Percentiles rank a stretch among this genome's conserved stretches.
phyloP scores from a whole-genome alignment of 768 basidiomycete species.

The Gloeopeniophorella convolvens region DNA sequence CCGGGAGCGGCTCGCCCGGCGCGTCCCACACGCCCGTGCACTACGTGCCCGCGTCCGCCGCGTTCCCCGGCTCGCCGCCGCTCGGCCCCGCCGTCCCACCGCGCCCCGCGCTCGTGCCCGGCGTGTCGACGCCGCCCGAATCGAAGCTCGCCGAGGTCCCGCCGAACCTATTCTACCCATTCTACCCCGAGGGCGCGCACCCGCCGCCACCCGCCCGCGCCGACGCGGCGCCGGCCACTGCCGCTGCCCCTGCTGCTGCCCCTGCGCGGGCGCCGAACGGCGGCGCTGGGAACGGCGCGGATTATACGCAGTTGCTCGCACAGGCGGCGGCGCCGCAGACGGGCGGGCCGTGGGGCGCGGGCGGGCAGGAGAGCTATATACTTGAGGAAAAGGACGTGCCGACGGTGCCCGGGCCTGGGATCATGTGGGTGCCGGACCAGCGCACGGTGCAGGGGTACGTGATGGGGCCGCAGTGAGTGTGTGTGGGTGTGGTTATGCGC shows the following conservation, averaged over 20 bases:
- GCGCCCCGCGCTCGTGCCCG: slow-evolving; percentile 2
- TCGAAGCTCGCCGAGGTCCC: slow-evolving; percentile 58
- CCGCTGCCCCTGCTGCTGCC: background rate
- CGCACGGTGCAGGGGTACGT: slow-evolving; percentile 10
- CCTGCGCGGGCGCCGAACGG: background rate
- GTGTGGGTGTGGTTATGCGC: no score
- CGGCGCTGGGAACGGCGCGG: slow-evolving; percentile 19
- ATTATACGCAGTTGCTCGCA: slow-evolving; percentile 50
- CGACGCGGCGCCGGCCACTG: slow-evolving; percentile 10
- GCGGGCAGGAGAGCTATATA: slow-evolving; percentile 58
- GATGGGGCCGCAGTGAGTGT: slow-evolving; percentile 8
- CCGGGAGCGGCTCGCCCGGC: slow-evolving; percentile 15
- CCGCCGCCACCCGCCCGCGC: slow-evolving; percentile 19
- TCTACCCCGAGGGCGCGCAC: slow-evolving; percentile 52
- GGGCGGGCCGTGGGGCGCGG: slow-evolving; percentile 47
- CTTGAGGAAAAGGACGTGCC: slow-evolving; percentile 57
- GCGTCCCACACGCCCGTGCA: background rate
- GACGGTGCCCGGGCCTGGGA: slow-evolving; percentile 1
- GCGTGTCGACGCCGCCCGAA: slow-evolving; percentile 14
- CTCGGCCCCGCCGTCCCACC: slow-evolving; percentile 11
- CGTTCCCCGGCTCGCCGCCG: slow-evolving; percentile 24
- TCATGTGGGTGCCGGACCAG: slow-evolving; percentile 15
- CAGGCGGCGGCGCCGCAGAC: slow-evolving; percentile 56
- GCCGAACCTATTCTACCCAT: slow-evolving; percentile 67
- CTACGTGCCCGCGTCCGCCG: no score